Evolutionary conservation across 2,329 filamentous ascomycete species (phyloP).

Genomic region (Camptophora hylomeconis): DNA sequence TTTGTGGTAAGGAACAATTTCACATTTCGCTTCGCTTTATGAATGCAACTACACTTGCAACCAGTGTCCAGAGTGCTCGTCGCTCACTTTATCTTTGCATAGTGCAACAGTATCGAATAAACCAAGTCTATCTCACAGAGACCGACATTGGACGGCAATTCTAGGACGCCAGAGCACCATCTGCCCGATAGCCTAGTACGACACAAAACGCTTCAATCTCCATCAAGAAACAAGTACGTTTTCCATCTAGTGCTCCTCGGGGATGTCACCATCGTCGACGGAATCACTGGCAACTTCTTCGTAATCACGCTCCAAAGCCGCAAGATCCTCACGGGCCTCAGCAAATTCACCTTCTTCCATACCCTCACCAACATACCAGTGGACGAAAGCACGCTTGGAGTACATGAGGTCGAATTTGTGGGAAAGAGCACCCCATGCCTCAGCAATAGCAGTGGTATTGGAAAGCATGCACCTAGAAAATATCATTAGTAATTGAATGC

Average conservation of each 20-base stretch:
- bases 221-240: too few relatives aligned
- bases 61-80: not conserved
- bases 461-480: constrained; percentile 70
- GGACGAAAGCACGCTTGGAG: constrained; percentile 99
- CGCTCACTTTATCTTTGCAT: constrained; percentile 1
- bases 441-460: constrained; percentile 93
- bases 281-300: constrained; percentile 97
- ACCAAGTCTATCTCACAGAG: constrained; percentile 1
- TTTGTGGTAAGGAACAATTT: too few relatives aligned
- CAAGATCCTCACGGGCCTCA: constrained; percentile 95
- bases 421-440: constrained; percentile 92
- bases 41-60: too few relatives aligned
- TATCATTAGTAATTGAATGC: constrained; percentile 16
- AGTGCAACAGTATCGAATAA: not conserved
- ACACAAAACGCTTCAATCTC: too few relatives aligned
- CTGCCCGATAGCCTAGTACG: too few relatives aligned
- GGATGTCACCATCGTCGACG: constrained; percentile 69
- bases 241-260: constrained; percentile 82
- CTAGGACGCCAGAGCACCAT: too few relatives aligned
- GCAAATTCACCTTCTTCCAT: constrained; percentile 99
- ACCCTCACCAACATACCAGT: constrained; percentile 99
- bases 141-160: constrained; percentile 1
- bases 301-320: constrained; percentile 95
- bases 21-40: too few relatives aligned
- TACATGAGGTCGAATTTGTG: constrained; percentile 99